Base-by-base conservation (phyloP, 257 asterid genomes). In the Jaltomata sinuosa region DNA sequence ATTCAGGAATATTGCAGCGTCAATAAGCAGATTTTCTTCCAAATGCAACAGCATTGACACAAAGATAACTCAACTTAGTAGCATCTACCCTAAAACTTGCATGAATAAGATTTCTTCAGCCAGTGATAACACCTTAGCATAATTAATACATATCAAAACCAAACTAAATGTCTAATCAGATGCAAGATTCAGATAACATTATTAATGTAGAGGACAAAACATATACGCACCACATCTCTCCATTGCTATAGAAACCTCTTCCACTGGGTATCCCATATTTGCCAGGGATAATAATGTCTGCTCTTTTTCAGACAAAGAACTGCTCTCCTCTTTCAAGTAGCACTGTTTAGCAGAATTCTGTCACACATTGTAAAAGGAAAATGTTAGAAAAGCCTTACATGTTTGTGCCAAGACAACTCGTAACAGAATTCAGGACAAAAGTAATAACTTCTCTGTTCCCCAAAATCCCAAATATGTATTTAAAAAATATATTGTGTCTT, bases 221-320 rank as follows among this genome's bases (percentile, higher is more conserved):
- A 64, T 29, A 47, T 27, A 86, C 91, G 0, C 31, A 93, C 97
- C 92, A 84, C 94, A 91, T 92, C 91, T 92, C 25, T 92, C 91
- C 89, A 93, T 85, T 50, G 97, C 96, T 49, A 86, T 89, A 6
- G 85, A 69, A 36, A 89, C 93, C 85, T 92, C 95, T 40, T 93
- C 94, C 54, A 78, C 31, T 34, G 90, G 32, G 86, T 90, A 94
- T 61, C 98, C 97, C 98, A 94, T 94, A 18, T 90, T 86, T 21
- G 83, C 89, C 40, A 94, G 71, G 5, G 71, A 65, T 11, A 87
- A 84, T 84, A 91, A 32, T 8, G 79, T 91, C 62, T 40, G 36
- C 57, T 94, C 93, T 71, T 88, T 84, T 86, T 88, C 91, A 11
- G 93, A 65, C 79, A 88, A 85, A 19, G 91, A 82, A 79, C 90